These are phyloP conservation scores for Termitomyces sp. DNA, from an alignment of 768 basidiomycete genomes.

Conservation along the genomic window DNA sequence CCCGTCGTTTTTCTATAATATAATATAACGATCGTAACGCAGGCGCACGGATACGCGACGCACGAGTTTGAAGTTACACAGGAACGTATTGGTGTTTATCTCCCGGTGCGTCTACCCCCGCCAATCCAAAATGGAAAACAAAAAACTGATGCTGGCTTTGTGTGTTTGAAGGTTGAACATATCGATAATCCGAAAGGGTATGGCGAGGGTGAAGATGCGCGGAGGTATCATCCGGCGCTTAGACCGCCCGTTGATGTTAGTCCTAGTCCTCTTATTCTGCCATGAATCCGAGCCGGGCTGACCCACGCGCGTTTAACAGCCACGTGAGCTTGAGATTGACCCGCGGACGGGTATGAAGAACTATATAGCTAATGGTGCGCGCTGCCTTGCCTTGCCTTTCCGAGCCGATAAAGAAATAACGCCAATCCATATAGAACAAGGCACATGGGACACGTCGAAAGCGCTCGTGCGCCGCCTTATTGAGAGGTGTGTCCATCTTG, in stretches of 20 bases:
- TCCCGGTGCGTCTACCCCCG: constrained; percentile 44
- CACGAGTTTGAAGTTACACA: constrained; percentile 81
- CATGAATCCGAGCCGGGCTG: too few relatives aligned
- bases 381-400: too few relatives aligned
- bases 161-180: constrained; percentile 58
- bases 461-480: constrained; percentile 70
- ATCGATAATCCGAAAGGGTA: constrained; percentile 94
- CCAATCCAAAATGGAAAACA: too few relatives aligned
- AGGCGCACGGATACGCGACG: constrained; percentile 81
- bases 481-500: constrained; percentile 74
- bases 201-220: constrained; percentile 77
- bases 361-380: constrained; percentile 81
- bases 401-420: constrained; percentile 16
- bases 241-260: constrained; percentile 77
- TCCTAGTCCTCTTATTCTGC: constrained; percentile 4
- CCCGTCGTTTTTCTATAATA: too few relatives aligned
- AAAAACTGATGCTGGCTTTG: too few relatives aligned
- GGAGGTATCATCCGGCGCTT: constrained; percentile 69
- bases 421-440: too few relatives aligned
- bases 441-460: constrained; percentile 86
- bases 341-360: constrained; percentile 90
- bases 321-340: constrained; percentile 82
- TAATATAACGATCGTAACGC: too few relatives aligned
- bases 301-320: constrained; percentile 30
- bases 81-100: constrained; percentile 79